Base-by-base conservation (phyloP, 331 rosid genomes). In the Quercus lobata region DNA sequence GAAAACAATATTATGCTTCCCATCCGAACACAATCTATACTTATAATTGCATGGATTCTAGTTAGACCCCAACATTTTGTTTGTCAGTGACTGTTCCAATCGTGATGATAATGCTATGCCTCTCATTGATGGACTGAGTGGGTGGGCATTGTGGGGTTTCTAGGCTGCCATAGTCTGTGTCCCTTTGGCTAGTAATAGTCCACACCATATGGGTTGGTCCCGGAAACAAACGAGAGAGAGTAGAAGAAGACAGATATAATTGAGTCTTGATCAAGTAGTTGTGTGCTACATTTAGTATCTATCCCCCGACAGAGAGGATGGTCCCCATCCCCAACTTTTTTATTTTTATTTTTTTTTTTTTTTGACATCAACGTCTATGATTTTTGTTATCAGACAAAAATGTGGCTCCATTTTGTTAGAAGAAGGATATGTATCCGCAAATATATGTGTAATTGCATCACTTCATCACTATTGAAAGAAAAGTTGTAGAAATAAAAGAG, bases 171-270 rank as follows among this genome's bases (percentile, higher is more conserved):
- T 46, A 85, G 79, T 65, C 81, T 66, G 80, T 66, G 77, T 88
- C 90, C 84, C 60, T 76, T 21, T 44, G 73, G 86, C 78, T 76
- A 78, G 86, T 69, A 85, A 90, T 78, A 76, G 5, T 11, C 69
- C 87, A 80, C 87, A 80, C 86, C 84, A 87, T 73, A 72, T 82
- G 85, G 80, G 73, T 74, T 83, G 90, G 85, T 87, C 80, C 91
- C 82, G 65, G 75, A 80, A 79, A 85, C 80, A 83, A 85, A 80
- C 80, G 60, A 83, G 75, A 79, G 63, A 72, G 77, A 72, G 77
- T 79, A 83, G 76, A 85, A 83, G 83, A 65, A 80, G 84, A 77
- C 83, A 74, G 79, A 76, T 75, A 79, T 78, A 75, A 84, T 81
- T 86, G 75, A 76, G 75, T 57, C 82, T 83, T 71, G 84, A 78